Base-by-base conservation (phyloP, 2,329 filamentous ascomycete species). In the Penicillium sp. region DNA sequence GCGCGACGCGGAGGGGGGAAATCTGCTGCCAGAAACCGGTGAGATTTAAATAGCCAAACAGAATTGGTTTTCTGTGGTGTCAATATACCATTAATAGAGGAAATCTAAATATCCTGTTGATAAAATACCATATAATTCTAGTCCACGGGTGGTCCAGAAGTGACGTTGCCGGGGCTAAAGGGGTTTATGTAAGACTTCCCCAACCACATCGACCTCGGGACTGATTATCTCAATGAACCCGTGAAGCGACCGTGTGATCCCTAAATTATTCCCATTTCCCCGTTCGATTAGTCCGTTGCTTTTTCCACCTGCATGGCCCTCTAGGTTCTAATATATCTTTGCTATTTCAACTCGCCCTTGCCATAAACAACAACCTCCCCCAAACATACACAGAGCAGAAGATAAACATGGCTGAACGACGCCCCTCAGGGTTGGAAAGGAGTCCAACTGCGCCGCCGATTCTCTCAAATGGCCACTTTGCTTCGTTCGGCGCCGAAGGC, bases 391-490 rank as follows among this genome's bases (percentile, higher is more conserved):
- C 50, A 47, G 26, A 48, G 43, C 50, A 53, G 29, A 43, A 53
- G 39, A 65, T 50, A 52, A 63, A 48, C 18, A 67, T 67, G 66
- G 51, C 63, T 26, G 65, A 66, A 56, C 48, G 40, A 46, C 62
- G 63, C 50, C 66, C 66, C 40, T 60, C 62, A 42, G 64, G 63
- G 45, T 56, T 63, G 54, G 67, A 59, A 56, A 67, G 66, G 56
- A 70, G 58, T 42, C 58, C 65, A 42, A 74, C 73, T 16, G 68
- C 69, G 20, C 72, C 71, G 20, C 61, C 69, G 60, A 60, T 69
- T 53, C 77, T 79, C 72, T 72, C 72, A 43, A 79, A 79, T 64
- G 77, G 76, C 43, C 77, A 79, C 64, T 77, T 79, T 66, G 76
- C 77, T 54, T 69, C 74, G 45, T 66, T 73, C 53, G 75, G 74